Conservation (phyloP, 2,329 filamentous ascomycete genomes). For the Talaromyces sp. region DNA sequence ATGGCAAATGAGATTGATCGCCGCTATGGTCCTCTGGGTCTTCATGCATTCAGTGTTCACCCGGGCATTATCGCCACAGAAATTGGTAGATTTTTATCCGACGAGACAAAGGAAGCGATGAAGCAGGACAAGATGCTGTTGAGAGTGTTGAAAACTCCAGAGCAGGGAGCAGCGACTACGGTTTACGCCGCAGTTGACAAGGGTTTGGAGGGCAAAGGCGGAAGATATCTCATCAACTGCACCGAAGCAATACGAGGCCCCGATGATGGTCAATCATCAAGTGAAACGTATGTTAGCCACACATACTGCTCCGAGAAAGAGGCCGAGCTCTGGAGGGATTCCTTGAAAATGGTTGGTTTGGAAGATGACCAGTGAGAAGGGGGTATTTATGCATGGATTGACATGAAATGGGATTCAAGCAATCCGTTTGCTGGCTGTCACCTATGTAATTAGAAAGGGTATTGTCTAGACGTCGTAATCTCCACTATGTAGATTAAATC, state of each 20-base stretch:
- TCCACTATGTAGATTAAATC: not conserved
- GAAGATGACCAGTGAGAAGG: not conserved
- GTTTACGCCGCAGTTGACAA: slow-evolving; percentile 31
- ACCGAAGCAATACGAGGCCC: slow-evolving; percentile 14
- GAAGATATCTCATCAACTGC: slow-evolving; percentile 28
- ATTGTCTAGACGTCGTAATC: not conserved
- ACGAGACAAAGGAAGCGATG: not conserved
- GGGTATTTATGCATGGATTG: no score
- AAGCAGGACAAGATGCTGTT: not conserved
- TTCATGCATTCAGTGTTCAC: slow-evolving; percentile 4
- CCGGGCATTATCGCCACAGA: slow-evolving; percentile 4
- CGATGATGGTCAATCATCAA: slow-evolving; percentile 11
- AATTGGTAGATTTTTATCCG: not conserved
- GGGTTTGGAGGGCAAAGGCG: slow-evolving; percentile 28
- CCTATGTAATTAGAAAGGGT: not conserved
- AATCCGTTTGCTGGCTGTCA: not conserved
- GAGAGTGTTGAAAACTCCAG: slow-evolving; percentile 1
- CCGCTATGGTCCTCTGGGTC: not conserved
- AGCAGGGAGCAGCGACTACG: slow-evolving; percentile 25
- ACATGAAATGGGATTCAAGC: not conserved
- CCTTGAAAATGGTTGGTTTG: slow-evolving; percentile 5
- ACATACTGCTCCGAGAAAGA: slow-evolving; percentile 11
- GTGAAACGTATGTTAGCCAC: slow-evolving; percentile 15
- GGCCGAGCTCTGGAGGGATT: slow-evolving; percentile 5
- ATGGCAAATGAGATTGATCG: slow-evolving; percentile 8